These are phyloP conservation scores for Xylariaceae sp. DNA, from an alignment of 2,329 filamentous ascomycete genomes.

Conservation along the genomic window DNA sequence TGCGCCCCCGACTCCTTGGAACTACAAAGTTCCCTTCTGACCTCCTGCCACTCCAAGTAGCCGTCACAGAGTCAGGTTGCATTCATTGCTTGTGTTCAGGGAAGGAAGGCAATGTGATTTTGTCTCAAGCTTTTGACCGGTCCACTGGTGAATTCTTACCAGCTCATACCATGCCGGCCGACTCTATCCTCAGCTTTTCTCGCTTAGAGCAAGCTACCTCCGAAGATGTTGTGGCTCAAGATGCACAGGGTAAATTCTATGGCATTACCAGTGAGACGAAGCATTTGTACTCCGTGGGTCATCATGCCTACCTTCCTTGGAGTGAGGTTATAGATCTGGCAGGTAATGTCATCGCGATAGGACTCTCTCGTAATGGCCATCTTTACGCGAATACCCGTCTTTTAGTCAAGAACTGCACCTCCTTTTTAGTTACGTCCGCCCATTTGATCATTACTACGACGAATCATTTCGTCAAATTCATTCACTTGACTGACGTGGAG, in stretches of 20 bases:
- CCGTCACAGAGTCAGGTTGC: constrained; percentile 27
- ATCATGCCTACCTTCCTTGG: constrained; percentile 48
- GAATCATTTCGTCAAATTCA: constrained; percentile 88
- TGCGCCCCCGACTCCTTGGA: constrained; percentile 39
- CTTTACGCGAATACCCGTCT: constrained; percentile 72
- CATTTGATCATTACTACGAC: constrained; percentile 91
- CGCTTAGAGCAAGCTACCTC: constrained; percentile 29
- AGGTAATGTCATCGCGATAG: constrained; percentile 44
- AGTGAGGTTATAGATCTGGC: constrained; percentile 43
- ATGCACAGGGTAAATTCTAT: constrained; percentile 42
- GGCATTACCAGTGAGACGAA: constrained; percentile 33
- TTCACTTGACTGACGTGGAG: constrained; percentile 66
- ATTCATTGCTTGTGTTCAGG: constrained; percentile 29
- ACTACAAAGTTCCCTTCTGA: constrained; percentile 36
- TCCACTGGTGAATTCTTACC: constrained; percentile 15
- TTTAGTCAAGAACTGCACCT: constrained; percentile 83
- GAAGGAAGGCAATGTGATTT: constrained; percentile 22
- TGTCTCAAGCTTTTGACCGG: constrained; percentile 18
- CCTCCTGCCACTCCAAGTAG: constrained; percentile 29
- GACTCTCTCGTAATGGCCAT: constrained; percentile 69
- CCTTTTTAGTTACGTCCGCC: constrained; percentile 72
- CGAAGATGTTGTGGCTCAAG: constrained; percentile 39
- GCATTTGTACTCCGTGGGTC: constrained; percentile 36
- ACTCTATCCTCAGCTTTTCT: constrained; percentile 31
- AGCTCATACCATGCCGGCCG: constrained; percentile 24